These are phyloP conservation scores for Neophaeococcomyces aloes DNA, from an alignment of 2,329 filamentous ascomycete genomes.

Conservation along the genomic window DNA sequence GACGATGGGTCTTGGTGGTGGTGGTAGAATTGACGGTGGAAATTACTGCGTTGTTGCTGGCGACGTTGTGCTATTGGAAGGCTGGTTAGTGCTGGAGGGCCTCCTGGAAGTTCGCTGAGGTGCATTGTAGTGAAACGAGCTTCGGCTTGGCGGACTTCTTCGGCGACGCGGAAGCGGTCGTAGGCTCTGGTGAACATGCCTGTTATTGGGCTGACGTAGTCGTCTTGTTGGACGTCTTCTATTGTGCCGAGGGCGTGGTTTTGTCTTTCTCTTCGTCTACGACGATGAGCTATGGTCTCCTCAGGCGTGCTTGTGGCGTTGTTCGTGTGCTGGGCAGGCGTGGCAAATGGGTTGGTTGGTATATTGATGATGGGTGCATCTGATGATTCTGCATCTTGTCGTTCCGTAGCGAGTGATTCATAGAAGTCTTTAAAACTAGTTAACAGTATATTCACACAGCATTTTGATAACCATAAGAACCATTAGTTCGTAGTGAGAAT, in stretches of 20 bases:
- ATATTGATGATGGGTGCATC: not conserved
- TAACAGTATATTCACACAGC: not conserved
- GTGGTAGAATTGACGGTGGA: constrained; percentile 5
- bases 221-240: constrained; percentile 19
- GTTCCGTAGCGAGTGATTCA: not conserved
- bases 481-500: not conserved
- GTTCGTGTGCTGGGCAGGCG: not conserved
- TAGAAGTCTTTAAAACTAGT: constrained; percentile 5
- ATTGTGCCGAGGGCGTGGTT: constrained; percentile 14
- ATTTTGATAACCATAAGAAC: not conserved
- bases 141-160: constrained; percentile 9
- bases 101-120: too few relatives aligned
- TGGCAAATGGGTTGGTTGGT: not conserved
- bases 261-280: not conserved
- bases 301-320: not conserved
- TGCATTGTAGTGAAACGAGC: not conserved
- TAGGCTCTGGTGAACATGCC: constrained; percentile 18
- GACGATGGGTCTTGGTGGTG: not conserved
- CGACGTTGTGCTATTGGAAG: not conserved
- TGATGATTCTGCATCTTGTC: not conserved
- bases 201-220: constrained; percentile 19
- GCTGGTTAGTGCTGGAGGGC: not conserved
- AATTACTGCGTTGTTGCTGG: not conserved
- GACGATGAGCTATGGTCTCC: not conserved
- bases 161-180: constrained; percentile 17